Percentiles rank a stretch among this genome's conserved stretches.
phyloP scores from a whole-genome alignment of 192 early-diverging fungal species.

The Geranomyces michiganensis region DNA sequence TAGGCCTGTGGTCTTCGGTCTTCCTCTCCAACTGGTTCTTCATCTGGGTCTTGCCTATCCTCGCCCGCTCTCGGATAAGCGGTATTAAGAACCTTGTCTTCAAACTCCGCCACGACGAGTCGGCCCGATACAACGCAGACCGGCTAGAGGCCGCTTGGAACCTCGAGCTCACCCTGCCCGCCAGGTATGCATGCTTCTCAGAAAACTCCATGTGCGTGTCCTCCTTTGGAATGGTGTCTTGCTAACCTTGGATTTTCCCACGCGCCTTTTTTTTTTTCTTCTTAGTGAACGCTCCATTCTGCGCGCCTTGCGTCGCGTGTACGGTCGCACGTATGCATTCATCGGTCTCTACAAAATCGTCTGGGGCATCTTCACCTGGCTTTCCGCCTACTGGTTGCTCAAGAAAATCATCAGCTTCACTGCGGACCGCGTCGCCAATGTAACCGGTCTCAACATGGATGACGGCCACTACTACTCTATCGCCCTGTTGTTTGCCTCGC shows the following conservation, averaged over 20 bases:
- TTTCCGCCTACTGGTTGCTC: slow-evolving; percentile 61
- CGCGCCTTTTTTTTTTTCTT: slow-evolving; percentile 16
- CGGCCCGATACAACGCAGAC: slow-evolving; percentile 54
- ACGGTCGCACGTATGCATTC: slow-evolving; percentile 54
- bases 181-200: slow-evolving; percentile 56
- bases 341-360: slow-evolving; percentile 64
- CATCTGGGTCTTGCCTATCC: slow-evolving; percentile 60
- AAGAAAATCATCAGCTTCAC: slow-evolving; percentile 35
- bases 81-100: slow-evolving; percentile 52
- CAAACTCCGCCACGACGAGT: slow-evolving; percentile 53
- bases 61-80: slow-evolving; percentile 35
- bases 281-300: slow-evolving; percentile 57
- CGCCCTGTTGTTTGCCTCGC: slow-evolving; percentile 54
- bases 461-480: slow-evolving; percentile 60
- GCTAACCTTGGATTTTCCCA: slow-evolving; percentile 2
- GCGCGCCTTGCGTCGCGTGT: slow-evolving; percentile 54
- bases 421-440: neutral
- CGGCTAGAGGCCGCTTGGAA: slow-evolving; percentile 53
- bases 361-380: slow-evolving; percentile 66
- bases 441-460: neutral
- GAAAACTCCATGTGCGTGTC: too few species aligned
- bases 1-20: slow-evolving; percentile 42
- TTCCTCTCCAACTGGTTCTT: slow-evolving; percentile 67
- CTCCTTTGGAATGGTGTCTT: neutral
- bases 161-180: slow-evolving; percentile 43